Evolutionary conservation across 2,329 filamentous ascomycete species (phyloP), one percentile per base, ranked within the genome.

Genomic region (Neonectria hederae): DNA sequence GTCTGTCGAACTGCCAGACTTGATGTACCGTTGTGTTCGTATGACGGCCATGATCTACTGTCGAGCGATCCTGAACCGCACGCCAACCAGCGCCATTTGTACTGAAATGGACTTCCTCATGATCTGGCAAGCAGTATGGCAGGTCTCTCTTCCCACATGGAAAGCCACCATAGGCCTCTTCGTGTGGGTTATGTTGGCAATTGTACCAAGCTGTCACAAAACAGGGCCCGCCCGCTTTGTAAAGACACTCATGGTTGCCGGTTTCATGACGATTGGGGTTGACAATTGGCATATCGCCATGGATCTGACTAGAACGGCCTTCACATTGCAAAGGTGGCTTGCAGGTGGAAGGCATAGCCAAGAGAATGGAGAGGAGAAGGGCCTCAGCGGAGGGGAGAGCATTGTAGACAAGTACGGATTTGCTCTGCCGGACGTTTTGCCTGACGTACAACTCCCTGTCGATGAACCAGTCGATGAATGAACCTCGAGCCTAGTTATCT

Each of bases 61-160:
- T 60, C 77, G 77, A 3, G 82, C 84, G 2, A 82, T 87, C 45
- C 72, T 79, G 30, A 64, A 72, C 10, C 80, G 82, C 3, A 75
- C 70, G 3, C 81, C 84, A 0, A 82, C 85, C 14, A 79, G 80
- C 56, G 62, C 69, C 6, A 73, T 81, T 0, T 82, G 83, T 58
- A 75, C 75, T 3, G 64, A 76, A 4, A 65, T 70, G 9, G 81
- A 84, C 46, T 81, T 84, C 61, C 59, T 76, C 10, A 69, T 72
- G 46, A 77, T 86, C 5, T 87, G 84, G 84, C 76, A 75, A 14
- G 78, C 79, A 3, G 76, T 81, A 11, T 86, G 84, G 84, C 76
- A 79, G 19, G 80, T 84, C 5, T 79, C 82, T 2, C 74, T 85
- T 35, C 73, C 80, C 3, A 77, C 76, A 5, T 85, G 84, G 83